phyloP scores from a whole-genome alignment of 2,329 filamentous ascomycete species.

The Botrytis byssoidea region DNA sequence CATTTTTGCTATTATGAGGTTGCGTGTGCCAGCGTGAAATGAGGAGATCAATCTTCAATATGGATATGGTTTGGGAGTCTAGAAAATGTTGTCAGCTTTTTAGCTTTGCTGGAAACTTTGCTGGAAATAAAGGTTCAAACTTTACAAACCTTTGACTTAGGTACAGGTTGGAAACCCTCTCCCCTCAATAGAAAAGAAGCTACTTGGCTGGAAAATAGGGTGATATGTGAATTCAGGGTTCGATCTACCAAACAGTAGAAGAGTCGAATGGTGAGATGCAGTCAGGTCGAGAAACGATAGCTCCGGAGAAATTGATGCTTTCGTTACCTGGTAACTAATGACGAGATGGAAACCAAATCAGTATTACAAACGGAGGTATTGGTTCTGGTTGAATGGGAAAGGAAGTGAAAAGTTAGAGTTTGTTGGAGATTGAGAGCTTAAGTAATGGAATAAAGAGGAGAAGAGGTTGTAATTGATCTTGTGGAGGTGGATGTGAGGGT shows the following conservation, averaged over 20 bases:
- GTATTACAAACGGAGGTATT: not conserved
- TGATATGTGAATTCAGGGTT: too few species aligned
- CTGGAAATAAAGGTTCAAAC: not conserved
- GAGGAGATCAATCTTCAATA: not conserved
- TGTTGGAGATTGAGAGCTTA: not conserved
- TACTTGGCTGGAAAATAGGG: not conserved
- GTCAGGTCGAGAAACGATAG: not conserved
- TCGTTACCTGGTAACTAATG: not conserved
- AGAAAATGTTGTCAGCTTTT: not conserved
- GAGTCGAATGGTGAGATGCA: not conserved
- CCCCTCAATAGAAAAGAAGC: not conserved
- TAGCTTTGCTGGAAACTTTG: not conserved
- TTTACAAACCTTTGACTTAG: not conserved
- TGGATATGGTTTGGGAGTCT: not conserved
- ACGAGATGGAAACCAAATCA: not conserved
- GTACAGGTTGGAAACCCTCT: not conserved
- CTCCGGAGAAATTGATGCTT: not conserved
- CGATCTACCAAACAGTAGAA: not conserved
- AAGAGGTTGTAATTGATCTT: not conserved
- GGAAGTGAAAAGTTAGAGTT: not conserved
- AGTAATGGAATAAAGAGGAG: not conserved
- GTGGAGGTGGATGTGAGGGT: not conserved
- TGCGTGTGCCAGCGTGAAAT: not conserved
- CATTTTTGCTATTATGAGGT: not conserved
- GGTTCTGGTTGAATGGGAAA: not conserved